Conservation (phyloP, 2,329 filamentous ascomycete species). For the Penicillium crustosum region DNA sequence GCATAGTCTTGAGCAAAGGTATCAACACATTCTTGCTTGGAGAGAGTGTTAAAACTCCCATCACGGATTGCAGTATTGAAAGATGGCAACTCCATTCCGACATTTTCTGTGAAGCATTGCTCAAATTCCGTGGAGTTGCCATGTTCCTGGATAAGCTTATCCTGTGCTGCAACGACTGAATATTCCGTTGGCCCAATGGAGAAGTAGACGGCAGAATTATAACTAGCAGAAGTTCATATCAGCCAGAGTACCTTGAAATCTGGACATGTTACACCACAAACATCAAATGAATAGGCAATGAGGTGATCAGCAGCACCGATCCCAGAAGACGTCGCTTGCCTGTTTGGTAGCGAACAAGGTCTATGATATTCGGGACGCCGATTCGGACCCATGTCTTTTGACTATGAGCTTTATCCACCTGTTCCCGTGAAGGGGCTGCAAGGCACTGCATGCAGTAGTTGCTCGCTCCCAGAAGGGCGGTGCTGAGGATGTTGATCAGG, state of each 20-base stretch:
- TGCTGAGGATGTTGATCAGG: constrained; percentile 4
- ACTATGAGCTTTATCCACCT: background rate
- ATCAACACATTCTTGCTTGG: background rate
- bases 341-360: constrained; percentile 23
- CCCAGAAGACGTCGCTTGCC: background rate
- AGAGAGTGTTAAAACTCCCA: background rate
- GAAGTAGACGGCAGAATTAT: background rate
- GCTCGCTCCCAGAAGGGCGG: constrained; percentile 1
- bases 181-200: background rate
- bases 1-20: background rate
- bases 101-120: background rate
- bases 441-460: constrained; percentile 7
- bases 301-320: background rate
- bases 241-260: background rate
- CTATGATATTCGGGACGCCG: background rate
- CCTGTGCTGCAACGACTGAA: background rate
- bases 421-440: background rate
- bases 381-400: constrained; percentile 5
- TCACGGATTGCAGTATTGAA: background rate
- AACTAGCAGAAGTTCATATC: background rate
- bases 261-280: background rate
- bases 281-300: constrained; percentile 2
- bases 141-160: background rate
- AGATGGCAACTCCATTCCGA: background rate
- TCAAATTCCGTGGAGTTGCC: background rate